Base-by-base conservation (phyloP, 23 red algal species). In the Gracilaria gracilis region DNA sequence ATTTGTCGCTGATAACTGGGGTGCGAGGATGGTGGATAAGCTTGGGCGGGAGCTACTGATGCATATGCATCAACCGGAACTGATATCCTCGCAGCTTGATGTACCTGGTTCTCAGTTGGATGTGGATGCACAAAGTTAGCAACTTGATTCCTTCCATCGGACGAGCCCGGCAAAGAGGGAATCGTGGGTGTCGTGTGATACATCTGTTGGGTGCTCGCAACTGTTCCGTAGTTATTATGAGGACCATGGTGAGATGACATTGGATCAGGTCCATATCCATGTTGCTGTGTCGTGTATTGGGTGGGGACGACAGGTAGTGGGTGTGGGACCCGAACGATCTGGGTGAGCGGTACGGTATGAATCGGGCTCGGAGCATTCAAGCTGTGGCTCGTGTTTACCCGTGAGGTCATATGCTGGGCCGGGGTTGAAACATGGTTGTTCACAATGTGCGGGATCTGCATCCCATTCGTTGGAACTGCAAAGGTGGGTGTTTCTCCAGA, bases 401-500 rank as follows among this genome's bases (percentile, higher is more conserved):
- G 9, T 55, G 51, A 55, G 1, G 28, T 0, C 0, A 69, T 69
- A 1, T 7, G 28, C 27, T 9, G 9, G 64, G 37, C 33, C 64
- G 64, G 9, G 20, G 64, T 0, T 17, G 64, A 69, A 69, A 69
- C 64, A 17, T 31, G 32, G 9, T 69, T 9, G 16, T 69, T 69
- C 32, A 69, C 64, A 32, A 69, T 34, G 7, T 69, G 64, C 4
- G 31, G 64, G 31, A 69, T 69, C 15, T 28, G 64, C 16, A 69
- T 37, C 0, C 64, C 64, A 28, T 38, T 32, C 14, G 29, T 32
- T 6, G 64, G 32, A 17, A 37, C 16, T 20, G 7, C 33, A 37
- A 69, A 69, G 16, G 64, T 69, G 8, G 72, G 46, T 77, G 72
- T 77, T 15, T 77, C 72, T 48, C 72, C 72, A 31, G 38, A 77